Evolutionary conservation across 2,329 filamentous ascomycete genomes (phyloP).

Genomic region (Pseudogymnoascus sp.): DNA sequence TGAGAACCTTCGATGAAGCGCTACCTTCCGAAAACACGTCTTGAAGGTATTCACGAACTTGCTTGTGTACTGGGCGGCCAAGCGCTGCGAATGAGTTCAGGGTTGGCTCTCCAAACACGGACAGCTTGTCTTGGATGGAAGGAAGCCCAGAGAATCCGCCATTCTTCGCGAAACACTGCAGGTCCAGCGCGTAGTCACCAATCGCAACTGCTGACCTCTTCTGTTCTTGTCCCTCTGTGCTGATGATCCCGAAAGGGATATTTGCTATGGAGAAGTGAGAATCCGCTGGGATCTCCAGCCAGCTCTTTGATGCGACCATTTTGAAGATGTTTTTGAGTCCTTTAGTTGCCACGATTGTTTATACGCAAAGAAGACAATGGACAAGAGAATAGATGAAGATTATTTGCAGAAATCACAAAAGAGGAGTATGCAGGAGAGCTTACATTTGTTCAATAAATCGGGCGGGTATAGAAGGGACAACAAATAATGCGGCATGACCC

Average conservation of each 20-base stretch:
- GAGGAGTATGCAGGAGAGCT: neutral
- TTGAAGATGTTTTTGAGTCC: slow-evolving; percentile 11
- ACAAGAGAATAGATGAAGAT: neutral
- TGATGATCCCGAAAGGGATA: slow-evolving; percentile 69
- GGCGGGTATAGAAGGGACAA: slow-evolving; percentile 5
- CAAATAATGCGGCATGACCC: slow-evolving; percentile 2
- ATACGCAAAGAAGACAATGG: neutral
- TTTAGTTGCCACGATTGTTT: slow-evolving; percentile 1
- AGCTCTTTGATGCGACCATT: slow-evolving; percentile 27
- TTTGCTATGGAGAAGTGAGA: slow-evolving; percentile 62
- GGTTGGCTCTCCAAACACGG: slow-evolving; percentile 57
- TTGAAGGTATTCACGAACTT: slow-evolving; percentile 64
- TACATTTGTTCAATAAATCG: slow-evolving; percentile 6
- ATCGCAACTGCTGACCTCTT: slow-evolving; percentile 60
- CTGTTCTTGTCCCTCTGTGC: slow-evolving; percentile 33
- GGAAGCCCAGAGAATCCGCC: slow-evolving; percentile 55
- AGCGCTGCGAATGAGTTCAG: slow-evolving; percentile 69
- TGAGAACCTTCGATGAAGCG: slow-evolving; percentile 52
- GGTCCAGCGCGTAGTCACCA: slow-evolving; percentile 59
- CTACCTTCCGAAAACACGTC: slow-evolving; percentile 56
- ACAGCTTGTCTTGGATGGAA: slow-evolving; percentile 42
- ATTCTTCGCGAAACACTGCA: slow-evolving; percentile 51
- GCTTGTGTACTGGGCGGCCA: slow-evolving; percentile 58
- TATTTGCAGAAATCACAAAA: neutral
- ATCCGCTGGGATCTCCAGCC: slow-evolving; percentile 25